Base-by-base conservation (phyloP, 1,284 basidiomycete species). In the Leccinum pallidistipes region DNA sequence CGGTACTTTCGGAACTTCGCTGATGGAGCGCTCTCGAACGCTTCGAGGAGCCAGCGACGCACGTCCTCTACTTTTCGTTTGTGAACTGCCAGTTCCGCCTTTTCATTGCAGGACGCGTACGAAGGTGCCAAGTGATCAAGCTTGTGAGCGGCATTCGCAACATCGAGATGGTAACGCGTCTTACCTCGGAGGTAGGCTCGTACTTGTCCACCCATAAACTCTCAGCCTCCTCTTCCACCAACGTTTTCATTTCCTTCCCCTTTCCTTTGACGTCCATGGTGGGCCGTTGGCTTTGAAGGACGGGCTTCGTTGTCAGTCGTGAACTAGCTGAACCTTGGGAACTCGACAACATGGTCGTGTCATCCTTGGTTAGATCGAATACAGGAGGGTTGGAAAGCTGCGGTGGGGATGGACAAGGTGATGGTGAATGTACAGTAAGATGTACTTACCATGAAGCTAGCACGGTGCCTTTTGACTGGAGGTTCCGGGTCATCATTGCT, bases 41-140 rank as follows among this genome's bases (percentile, higher is more conserved):
- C 91, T 70, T 98, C 96, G 1, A 79, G 68, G 2, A 99, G 74
- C 97, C 97, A 99, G 24, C 81, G 80, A 18, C 89, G 84, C 5
- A 98, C 91, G 65, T 94, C 91, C 55, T 88, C 85, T 0, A 98
- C 86, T 72, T 98, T 96, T 16, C 83, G 84, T 61, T 91, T 88
- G 72, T 98, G 95, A 3, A 98, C n/a, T n/a, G 94, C 95, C 2
- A 99, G 81, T 34, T 95, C 89, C 29, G 80, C 83, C 91, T 27
- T 94, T 63, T 52, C 18, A 8, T 57, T 21, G 7, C 27, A 34
- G 34, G 10, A 47, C 21, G 21, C 47, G 21, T 24, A 34, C 34
- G 5, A 49, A 24, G 0, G 21, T 24, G 45, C 16, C 9, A 21
- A 49, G 36, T 38, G 14, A 38, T 47, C 21, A 11, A 12, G 16